Percentiles rank a stretch among this genome's conserved stretches.
Evolutionary conservation across 768 basidiomycete genomes (phyloP).

Genomic region (Tephrocybe rancida): DNA sequence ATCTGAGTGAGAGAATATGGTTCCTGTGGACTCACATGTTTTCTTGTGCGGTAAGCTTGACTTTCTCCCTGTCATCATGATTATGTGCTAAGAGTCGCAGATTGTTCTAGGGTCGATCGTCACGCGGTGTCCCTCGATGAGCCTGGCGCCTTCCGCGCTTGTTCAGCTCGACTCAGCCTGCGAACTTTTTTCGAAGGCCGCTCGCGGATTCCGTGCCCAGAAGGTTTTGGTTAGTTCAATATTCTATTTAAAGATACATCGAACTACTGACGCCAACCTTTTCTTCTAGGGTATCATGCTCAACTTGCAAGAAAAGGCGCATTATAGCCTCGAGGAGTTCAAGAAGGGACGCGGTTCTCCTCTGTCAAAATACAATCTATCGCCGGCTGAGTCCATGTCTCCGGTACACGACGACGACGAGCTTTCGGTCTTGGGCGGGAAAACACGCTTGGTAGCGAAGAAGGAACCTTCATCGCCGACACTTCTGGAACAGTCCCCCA

Average conservation of each 20-base stretch:
- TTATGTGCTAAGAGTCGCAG: conserved; percentile 29
- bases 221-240: conserved; percentile 63
- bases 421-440: conserved; percentile 63
- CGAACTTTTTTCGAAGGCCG: conserved; percentile 72
- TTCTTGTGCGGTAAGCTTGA: conserved; percentile 60
- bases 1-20: conserved; percentile 68
- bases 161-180: conserved; percentile 76
- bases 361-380: conserved; percentile 35
- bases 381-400: conserved; percentile 36
- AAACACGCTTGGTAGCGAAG: conserved; percentile 65
- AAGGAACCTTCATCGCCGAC: conserved; percentile 59
- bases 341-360: conserved; percentile 57
- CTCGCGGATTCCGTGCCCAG: conserved; percentile 62
- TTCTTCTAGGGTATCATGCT: conserved; percentile 60
- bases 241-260: neutral
- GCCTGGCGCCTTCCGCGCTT: conserved; percentile 73
- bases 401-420: conserved; percentile 63
- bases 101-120: conserved; percentile 77
- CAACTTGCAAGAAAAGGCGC: conserved; percentile 64
- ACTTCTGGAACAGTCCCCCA: conserved; percentile 66
- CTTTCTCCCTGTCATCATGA: conserved; percentile 4
- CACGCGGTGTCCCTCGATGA: conserved; percentile 79
- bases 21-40: conserved; percentile 65
- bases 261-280: neutral
- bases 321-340: conserved; percentile 63